Evolutionary conservation across 2,329 filamentous ascomycete genomes (phyloP).

Genomic region (Beauveria caledonica): DNA sequence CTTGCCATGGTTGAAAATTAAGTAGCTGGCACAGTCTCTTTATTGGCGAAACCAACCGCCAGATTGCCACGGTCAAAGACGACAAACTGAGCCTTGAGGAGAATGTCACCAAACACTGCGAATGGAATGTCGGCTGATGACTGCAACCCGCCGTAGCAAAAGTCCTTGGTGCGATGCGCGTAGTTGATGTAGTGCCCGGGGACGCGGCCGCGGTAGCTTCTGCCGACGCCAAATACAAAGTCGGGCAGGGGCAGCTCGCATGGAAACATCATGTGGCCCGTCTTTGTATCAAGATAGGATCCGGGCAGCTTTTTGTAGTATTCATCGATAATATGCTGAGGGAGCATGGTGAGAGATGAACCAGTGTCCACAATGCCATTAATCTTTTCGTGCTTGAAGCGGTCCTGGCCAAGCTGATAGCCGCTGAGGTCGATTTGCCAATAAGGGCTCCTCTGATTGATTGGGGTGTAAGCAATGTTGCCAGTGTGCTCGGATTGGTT

Average conservation of each 20-base stretch:
- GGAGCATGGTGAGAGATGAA: slow-evolving; percentile 57
- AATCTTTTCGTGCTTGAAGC: slow-evolving; percentile 24
- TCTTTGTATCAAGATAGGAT: slow-evolving; percentile 32
- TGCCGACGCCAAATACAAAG: slow-evolving; percentile 27
- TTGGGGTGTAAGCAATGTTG: slow-evolving; percentile 43
- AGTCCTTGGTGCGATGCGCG: slow-evolving; percentile 18
- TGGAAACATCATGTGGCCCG: slow-evolving; percentile 51
- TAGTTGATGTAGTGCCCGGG: slow-evolving; percentile 33
- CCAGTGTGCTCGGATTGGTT: slow-evolving; percentile 50
- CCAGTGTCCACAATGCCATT: slow-evolving; percentile 61
- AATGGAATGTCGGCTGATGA: slow-evolving; percentile 28
- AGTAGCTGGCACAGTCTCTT: slow-evolving; percentile 17
- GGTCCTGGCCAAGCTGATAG: slow-evolving; percentile 40
- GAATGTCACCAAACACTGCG: slow-evolving; percentile 32
- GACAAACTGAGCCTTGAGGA: slow-evolving; percentile 37
- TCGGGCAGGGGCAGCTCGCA: slow-evolving; percentile 44
- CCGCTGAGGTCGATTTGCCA: slow-evolving; percentile 53
- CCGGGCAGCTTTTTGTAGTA: slow-evolving; percentile 54
- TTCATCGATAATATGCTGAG: slow-evolving; percentile 39
- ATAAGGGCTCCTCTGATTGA: slow-evolving; percentile 46
- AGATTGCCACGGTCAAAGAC: slow-evolving; percentile 29
- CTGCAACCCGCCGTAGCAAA: slow-evolving; percentile 32
- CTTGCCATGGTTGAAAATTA: too few species aligned
- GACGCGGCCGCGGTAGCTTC: slow-evolving; percentile 24
- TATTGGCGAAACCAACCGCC: slow-evolving; percentile 32